Percentiles rank a stretch among this genome's conserved stretches.
Evolutionary conservation across 495 filamentous ascomycete genomes (phyloP).

Genomic region (Pyronema omphalodes): DNA sequence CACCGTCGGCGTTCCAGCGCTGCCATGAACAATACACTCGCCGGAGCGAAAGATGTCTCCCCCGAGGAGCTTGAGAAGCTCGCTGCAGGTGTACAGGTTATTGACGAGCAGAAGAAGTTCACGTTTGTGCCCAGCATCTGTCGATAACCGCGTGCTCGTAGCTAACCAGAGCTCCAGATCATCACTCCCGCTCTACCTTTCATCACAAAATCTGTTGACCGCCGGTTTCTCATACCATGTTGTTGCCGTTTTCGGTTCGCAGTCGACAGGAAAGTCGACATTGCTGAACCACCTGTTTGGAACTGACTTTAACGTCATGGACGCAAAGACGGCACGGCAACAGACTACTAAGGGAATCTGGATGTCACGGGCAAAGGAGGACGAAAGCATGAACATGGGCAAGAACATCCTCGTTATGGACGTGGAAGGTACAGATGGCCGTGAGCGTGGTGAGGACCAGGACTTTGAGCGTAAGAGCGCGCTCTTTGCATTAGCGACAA

Average conservation of each 20-base stretch:
- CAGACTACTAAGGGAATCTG: constrained; percentile 99
- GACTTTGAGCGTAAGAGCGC: constrained; percentile 98
- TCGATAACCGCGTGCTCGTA: constrained; percentile 2
- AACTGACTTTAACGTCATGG: constrained; percentile 92
- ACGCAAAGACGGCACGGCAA: constrained; percentile 57
- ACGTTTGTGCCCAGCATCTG: constrained; percentile 42
- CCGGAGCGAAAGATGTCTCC: constrained; percentile 12
- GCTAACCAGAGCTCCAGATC: constrained; percentile 32
- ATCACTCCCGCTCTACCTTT: constrained; percentile 64
- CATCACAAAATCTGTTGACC: constrained; percentile 55
- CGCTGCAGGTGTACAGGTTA: constrained; percentile 87
- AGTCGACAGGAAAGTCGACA: constrained; percentile 96
- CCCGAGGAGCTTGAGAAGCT: constrained; percentile 39
- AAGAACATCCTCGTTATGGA: constrained; percentile 99
- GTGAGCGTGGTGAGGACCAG: constrained; percentile 92
- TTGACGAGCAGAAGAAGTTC: constrained; percentile 89
- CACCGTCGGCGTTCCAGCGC: constrained; percentile 1
- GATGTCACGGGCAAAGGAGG: constrained; percentile 87
- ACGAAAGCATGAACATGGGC: constrained; percentile 45
- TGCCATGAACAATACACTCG: constrained; percentile 10
- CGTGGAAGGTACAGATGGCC: constrained; percentile 92
- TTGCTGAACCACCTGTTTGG: constrained; percentile 91
- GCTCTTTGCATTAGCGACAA: constrained; percentile 88
- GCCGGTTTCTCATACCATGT: constrained; percentile 97
- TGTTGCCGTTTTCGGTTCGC: constrained; percentile 94